These are phyloP conservation scores for Perkinsela sp. DNA, from an alignment of 208 protist genomes.

Conservation along the genomic window DNA sequence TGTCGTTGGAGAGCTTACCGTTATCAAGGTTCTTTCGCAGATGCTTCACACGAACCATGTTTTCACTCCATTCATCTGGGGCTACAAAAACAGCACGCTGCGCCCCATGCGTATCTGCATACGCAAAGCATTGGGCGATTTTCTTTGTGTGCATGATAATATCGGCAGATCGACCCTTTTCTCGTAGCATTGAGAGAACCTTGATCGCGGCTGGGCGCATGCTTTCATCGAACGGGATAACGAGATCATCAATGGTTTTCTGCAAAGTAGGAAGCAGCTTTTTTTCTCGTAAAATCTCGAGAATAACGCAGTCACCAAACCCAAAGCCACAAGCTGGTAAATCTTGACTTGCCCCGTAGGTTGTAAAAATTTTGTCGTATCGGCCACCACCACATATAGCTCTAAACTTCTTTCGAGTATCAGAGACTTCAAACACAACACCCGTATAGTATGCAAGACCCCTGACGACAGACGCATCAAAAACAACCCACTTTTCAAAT, in stretches of 20 bases:
- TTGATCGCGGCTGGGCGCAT: slow-evolving; percentile 44
- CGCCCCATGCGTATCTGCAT: slow-evolving; percentile 73
- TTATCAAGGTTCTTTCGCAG: slow-evolving; percentile 31
- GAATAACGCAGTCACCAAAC: slow-evolving; percentile 80
- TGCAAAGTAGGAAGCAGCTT: slow-evolving; percentile 21
- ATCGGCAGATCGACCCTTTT: slow-evolving; percentile 41
- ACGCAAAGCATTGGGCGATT: slow-evolving; percentile 55
- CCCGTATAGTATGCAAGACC: slow-evolving; percentile 83
- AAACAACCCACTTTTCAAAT: slow-evolving; percentile 67
- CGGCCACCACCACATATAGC: slow-evolving; percentile 77
- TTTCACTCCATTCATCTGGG: slow-evolving; percentile 64
- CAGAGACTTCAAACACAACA: slow-evolving; percentile 80
- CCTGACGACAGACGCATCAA: slow-evolving; percentile 73
- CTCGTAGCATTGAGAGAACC: slow-evolving; percentile 34
- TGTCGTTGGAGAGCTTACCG: slow-evolving; percentile 9
- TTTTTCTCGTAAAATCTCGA: slow-evolving; percentile 71
- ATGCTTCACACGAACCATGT: slow-evolving; percentile 64
- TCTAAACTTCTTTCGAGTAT: slow-evolving; percentile 59
- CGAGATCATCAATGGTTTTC: slow-evolving; percentile 43
- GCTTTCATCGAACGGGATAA: slow-evolving; percentile 68
- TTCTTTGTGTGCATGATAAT: slow-evolving; percentile 72
- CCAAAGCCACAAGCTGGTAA: slow-evolving; percentile 72
- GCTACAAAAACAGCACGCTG: slow-evolving; percentile 58
- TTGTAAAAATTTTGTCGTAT: slow-evolving; percentile 73
- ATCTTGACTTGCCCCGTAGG: slow-evolving; percentile 63